Evolutionary conservation across 2,329 filamentous ascomycete species (phyloP), one percentile per base, ranked within the genome.

Genomic region (Cladophialophora yegresii): DNA sequence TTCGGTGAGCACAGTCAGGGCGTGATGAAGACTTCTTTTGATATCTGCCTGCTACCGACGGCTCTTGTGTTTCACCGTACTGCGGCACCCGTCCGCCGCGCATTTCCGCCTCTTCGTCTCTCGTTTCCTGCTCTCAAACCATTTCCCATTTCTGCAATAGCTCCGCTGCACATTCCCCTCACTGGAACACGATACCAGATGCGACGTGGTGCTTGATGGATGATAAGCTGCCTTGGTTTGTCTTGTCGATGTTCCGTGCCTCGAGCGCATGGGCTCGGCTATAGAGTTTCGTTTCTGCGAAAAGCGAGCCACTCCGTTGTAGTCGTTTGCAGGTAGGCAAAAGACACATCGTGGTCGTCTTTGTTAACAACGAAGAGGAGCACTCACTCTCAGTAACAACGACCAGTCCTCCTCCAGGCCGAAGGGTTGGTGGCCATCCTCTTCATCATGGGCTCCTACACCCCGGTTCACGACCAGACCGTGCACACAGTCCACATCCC

Each of bases 401-500:
- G 43, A 47, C 32, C 32, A 47, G 43, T 47, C 5, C 13, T 47
- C 5, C 13, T 33, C 8, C 47, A 23, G 9, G 47, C 47, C 20
- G 22, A 26, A 9, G 23, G 20, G 9, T 49, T 26, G 12, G 23
- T 22, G 10, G 36, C 7, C 43, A 2, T 16, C 16, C 4, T 28
- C 20, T n/a, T 49, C 60, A 65, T 40, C 4, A 70, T 70, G 68
- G 68, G 68, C 22, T 70, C 68, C 16, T 65, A 64, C 28, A 61
- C 50, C 28, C 56, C 63, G 4, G 7, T 59, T 3, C 55, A 67
- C 53, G 69, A 71, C 59, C 67, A 71, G 59, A 58, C 54, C 28
- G 58, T 71, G 20, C 69, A 70, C 33, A 67, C 62, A 28, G 62
- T 70, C 53, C 54, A 66, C 32, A 64, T 71, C 32, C 66, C 70